phyloP scores from a whole-genome alignment of 805 yeast genomes.

The Sugiyamaella smithiae region DNA sequence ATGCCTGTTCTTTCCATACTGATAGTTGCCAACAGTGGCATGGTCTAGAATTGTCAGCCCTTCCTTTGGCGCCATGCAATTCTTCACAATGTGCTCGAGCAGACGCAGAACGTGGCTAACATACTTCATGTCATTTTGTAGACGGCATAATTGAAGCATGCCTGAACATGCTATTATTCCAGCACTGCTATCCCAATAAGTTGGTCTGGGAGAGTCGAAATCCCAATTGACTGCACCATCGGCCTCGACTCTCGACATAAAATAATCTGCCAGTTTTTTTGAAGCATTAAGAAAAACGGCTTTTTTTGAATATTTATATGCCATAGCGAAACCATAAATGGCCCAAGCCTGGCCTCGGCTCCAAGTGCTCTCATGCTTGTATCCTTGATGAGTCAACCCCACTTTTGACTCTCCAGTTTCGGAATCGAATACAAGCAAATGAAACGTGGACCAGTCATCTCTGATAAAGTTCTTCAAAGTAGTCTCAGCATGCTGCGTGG shows the following conservation, averaged over 20 bases:
- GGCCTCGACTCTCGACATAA: slow-evolving; percentile 26
- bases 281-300: slow-evolving; percentile 31
- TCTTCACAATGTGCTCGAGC: slow-evolving; percentile 21
- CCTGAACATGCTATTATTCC: slow-evolving; percentile 34
- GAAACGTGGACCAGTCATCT: slow-evolving; percentile 32
- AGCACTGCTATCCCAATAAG: slow-evolving; percentile 32
- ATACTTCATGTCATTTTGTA: slow-evolving; percentile 19
- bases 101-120: slow-evolving; percentile 24
- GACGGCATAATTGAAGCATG: slow-evolving; percentile 28
- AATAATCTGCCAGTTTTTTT: slow-evolving; percentile 28
- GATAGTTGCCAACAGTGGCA: slow-evolving; percentile 31
- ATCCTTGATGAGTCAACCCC: slow-evolving; percentile 34
- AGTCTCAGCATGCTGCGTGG: slow-evolving; percentile 35
- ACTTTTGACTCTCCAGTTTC: slow-evolving; percentile 27
- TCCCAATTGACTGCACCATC: slow-evolving; percentile 31
- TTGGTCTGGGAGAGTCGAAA: slow-evolving; percentile 26
- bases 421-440: slow-evolving; percentile 30
- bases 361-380: slow-evolving; percentile 32
- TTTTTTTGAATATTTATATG: slow-evolving; percentile 31
- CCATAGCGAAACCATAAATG: slow-evolving; percentile 31
- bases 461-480: slow-evolving; percentile 27
- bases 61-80: slow-evolving; percentile 22
- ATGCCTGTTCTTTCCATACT: slow-evolving; percentile 21
- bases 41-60: slow-evolving; percentile 29
- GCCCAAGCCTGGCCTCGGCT: slow-evolving; percentile 38